phyloP scores from a whole-genome alignment of 2,329 filamentous ascomycete genomes.

The Leptographium wingfieldii region DNA sequence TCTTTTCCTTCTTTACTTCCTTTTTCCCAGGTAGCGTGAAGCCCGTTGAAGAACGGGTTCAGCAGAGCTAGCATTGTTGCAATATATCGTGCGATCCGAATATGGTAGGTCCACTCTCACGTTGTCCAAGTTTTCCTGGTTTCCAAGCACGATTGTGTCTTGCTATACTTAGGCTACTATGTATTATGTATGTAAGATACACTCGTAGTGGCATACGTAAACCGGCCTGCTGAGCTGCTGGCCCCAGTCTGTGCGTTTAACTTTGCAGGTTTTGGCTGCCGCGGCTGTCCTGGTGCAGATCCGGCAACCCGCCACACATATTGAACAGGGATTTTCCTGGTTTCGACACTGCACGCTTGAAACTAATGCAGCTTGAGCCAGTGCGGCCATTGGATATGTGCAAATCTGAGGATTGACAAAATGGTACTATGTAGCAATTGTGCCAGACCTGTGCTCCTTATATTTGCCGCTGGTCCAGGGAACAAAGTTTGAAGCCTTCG shows the following conservation, averaged over 20 bases:
- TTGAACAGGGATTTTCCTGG: background rate
- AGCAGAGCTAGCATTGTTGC: too few species aligned
- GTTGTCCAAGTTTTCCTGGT: too few species aligned
- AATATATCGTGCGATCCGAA: too few species aligned
- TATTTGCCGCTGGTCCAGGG: background rate
- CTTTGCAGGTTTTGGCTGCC: background rate
- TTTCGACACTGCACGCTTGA: background rate
- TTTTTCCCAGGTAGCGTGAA: too few species aligned
- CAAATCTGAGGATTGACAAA: background rate
- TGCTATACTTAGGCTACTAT: background rate
- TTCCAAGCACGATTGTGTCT: background rate
- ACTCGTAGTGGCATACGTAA: too few species aligned
- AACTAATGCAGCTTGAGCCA: background rate
- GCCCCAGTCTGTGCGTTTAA: background rate
- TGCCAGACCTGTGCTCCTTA: background rate
- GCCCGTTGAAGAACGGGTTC: too few species aligned
- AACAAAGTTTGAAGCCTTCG: too few species aligned
- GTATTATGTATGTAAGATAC: background rate
- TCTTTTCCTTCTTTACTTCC: too few species aligned
- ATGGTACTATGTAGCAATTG: background rate
- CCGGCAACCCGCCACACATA: background rate
- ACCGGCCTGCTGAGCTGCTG: too few species aligned
- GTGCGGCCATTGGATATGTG: background rate
- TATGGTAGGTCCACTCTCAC: too few species aligned
- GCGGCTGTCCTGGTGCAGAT: background rate